Conservation (phyloP, 306 rosid species). For the Myrica gale region DNA sequence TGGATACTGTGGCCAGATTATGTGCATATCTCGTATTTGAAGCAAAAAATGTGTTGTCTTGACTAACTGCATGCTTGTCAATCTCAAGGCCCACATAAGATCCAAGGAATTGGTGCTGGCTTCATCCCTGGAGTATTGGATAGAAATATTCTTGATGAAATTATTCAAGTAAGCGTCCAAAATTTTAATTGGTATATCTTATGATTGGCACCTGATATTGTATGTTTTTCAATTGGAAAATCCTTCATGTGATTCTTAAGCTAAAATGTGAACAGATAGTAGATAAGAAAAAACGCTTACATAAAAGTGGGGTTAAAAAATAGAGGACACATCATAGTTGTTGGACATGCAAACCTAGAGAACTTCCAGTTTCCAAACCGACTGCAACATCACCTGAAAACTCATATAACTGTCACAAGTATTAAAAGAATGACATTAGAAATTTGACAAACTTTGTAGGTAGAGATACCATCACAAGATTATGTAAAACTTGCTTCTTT, state of each 20-base stretch:
- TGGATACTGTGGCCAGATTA: neutral
- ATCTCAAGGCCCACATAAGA: constrained; percentile 86
- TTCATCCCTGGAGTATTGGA: constrained; percentile 95
- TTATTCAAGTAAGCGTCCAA: constrained; percentile 67
- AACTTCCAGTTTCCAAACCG: neutral
- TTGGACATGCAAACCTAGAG: neutral
- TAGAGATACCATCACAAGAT: too few species aligned
- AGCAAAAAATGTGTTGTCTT: neutral
- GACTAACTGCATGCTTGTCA: constrained; percentile 26
- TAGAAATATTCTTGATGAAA: constrained; percentile 63
- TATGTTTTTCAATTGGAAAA: neutral
- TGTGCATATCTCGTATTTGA: neutral
- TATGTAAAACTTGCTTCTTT: neutral
- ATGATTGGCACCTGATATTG: neutral
- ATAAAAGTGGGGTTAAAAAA: neutral
- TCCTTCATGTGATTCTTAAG: neutral
- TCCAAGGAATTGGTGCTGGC: constrained; percentile 99
- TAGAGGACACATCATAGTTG: neutral
- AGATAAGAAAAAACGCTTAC: neutral
- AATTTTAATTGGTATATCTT: constrained; percentile 15
- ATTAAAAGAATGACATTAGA: too few species aligned
- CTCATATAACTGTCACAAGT: too few species aligned
- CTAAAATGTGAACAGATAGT: neutral
- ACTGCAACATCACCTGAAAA: too few species aligned
- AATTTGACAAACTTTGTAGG: too few species aligned